Evolutionary conservation across 2,329 filamentous ascomycete genomes (phyloP).

Genomic region (Colletotrichum scovillei): DNA sequence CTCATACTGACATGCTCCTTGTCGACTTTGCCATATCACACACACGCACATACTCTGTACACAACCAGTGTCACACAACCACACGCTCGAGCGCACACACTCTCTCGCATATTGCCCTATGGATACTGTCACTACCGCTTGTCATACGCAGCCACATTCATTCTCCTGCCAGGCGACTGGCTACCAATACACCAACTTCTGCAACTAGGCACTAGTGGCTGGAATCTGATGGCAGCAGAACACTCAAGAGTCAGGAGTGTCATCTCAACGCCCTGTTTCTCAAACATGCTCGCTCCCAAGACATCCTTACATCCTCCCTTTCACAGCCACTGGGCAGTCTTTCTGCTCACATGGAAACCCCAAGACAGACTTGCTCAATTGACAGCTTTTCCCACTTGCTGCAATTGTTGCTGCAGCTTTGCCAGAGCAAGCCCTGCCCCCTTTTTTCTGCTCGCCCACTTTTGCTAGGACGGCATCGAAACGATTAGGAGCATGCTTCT

Average conservation of each 20-base stretch:
- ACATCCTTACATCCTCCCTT: neutral
- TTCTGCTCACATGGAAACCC: conserved; percentile 19
- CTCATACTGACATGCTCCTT: conserved; percentile 15
- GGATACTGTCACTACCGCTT: neutral
- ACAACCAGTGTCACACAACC: too few species aligned
- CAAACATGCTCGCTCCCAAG: conserved; percentile 3
- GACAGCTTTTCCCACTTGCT: neutral
- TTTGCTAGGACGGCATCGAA: conserved; percentile 8
- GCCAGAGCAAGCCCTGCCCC: neutral
- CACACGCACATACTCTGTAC: neutral
- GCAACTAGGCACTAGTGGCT: neutral
- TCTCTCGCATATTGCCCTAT: neutral
- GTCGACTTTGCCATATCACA: neutral
- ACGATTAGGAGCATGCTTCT: conserved; percentile 27
- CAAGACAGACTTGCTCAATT: neutral
- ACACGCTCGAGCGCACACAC: neutral
- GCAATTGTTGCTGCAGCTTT: neutral
- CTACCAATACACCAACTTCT: neutral
- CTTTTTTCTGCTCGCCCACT: conserved; percentile 15
- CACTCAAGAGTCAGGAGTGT: neutral
- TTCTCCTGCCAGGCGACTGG: neutral
- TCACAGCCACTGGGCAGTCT: conserved; percentile 25
- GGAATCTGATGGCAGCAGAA: neutral
- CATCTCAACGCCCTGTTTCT: conserved; percentile 11
- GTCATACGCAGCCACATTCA: neutral